Conservation (phyloP, 345 rosid species). For the Sapria himalayana region DNA sequence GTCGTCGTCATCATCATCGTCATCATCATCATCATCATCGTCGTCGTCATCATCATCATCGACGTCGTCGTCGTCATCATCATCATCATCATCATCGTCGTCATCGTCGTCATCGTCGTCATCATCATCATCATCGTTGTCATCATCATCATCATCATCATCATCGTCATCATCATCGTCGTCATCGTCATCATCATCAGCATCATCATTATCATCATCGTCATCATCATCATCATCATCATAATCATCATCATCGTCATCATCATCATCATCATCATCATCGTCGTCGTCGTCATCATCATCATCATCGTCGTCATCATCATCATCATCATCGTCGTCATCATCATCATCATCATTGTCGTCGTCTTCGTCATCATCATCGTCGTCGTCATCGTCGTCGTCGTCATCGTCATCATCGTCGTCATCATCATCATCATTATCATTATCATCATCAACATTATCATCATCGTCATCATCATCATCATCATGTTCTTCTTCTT, state of each 20-base stretch:
- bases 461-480: neutral
- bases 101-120: neutral
- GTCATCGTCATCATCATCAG: neutral
- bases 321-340: neutral
- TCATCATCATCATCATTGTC: neutral
- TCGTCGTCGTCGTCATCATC: neutral
- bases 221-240: neutral
- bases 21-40: neutral
- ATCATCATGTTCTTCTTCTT: neutral
- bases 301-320: neutral
- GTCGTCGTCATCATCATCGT: neutral
- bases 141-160: neutral
- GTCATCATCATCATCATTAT: neutral
- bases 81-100: neutral
- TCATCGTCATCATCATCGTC: neutral
- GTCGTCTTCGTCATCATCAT: neutral
- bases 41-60: neutral
- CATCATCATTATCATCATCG: neutral
- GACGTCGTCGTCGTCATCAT: neutral
- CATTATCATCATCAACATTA: neutral
- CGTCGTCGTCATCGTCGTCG: neutral
- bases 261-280: slow-evolving; percentile 1
- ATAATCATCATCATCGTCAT: neutral
- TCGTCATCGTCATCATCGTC: neutral
- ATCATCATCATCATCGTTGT: neutral